A percentile compares a stretch with the other conserved stretches of the same genome.
These are phyloP conservation scores for Terfezia boudieri DNA, from an alignment of 495 filamentous ascomycete genomes.

Conservation along the genomic window DNA sequence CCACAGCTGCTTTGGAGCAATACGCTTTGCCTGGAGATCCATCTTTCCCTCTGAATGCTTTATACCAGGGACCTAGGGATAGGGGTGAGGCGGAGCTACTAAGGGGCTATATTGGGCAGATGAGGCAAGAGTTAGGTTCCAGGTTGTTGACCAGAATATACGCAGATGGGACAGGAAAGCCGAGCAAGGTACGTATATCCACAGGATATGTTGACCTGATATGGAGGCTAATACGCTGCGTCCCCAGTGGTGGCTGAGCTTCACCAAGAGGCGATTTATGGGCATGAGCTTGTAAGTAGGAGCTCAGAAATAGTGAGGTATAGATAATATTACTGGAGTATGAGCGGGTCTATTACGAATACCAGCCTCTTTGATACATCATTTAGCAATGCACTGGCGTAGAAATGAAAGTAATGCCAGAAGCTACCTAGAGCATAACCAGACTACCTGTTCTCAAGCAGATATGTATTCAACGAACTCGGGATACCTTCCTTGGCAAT, in stretches of 20 bases:
- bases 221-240: background rate
- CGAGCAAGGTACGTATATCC: conserved; percentile 49
- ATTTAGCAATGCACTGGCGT: too few species aligned
- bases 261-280: conserved; percentile 98
- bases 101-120: conserved; percentile 69
- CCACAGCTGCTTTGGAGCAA: conserved; percentile 54
- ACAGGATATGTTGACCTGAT: conserved; percentile 1
- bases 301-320: too few species aligned
- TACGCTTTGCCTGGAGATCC: conserved; percentile 93
- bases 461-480: too few species aligned
- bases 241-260: conserved; percentile 81
- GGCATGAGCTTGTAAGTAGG: conserved; percentile 51
- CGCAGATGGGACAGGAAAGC: conserved; percentile 50
- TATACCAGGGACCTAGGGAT: conserved; percentile 55
- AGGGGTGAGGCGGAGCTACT: conserved; percentile 73
- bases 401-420: too few species aligned
- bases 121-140: conserved; percentile 70
- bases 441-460: too few species aligned
- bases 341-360: too few species aligned
- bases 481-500: too few species aligned
- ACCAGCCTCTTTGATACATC: too few species aligned
- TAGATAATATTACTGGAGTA: too few species aligned
- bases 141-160: conserved; percentile 70
- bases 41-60: conserved; percentile 57
- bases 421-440: too few species aligned